A percentile compares a stretch with the other conserved stretches of the same genome.
phyloP scores from a whole-genome alignment of 305 asterid genomes.

The Solanum hybrid region DNA sequence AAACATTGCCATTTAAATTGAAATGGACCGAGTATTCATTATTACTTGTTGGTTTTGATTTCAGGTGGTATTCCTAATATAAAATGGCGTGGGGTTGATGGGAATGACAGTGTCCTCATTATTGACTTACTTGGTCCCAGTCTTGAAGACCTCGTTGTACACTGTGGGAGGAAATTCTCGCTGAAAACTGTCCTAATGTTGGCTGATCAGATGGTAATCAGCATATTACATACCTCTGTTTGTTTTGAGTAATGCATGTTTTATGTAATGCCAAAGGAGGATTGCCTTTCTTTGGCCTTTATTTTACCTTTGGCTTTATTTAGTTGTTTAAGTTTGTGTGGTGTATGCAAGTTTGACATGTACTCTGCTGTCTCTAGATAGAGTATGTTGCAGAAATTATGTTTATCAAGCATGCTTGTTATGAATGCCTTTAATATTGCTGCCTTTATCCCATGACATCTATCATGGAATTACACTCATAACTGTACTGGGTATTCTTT shows the following conservation, averaged over 20 bases:
- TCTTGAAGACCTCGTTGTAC: slow-evolving; percentile 91
- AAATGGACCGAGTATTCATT: background rate
- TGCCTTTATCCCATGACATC: background rate
- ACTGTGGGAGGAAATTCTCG: slow-evolving; percentile 81
- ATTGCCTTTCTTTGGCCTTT: background rate
- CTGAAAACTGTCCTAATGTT: slow-evolving; percentile 83
- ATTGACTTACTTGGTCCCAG: slow-evolving; percentile 88
- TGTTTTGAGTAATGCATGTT: background rate
- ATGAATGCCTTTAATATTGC: background rate
- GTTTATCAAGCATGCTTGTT: background rate
- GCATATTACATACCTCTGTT: slow-evolving; percentile 1
- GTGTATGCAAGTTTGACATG: background rate
- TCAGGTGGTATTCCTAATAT: slow-evolving; percentile 82
- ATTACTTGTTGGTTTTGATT: background rate
- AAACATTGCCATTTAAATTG: background rate
- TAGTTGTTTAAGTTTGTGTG: background rate
- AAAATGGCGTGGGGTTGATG: slow-evolving; percentile 89
- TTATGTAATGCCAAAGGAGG: background rate
- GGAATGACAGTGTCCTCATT: slow-evolving; percentile 85
- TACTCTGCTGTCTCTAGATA: background rate
- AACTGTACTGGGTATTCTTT: background rate
- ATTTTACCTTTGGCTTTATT: background rate
- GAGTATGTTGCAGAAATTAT: background rate
- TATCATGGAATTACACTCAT: background rate
- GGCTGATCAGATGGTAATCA: slow-evolving; percentile 95